A percentile compares a stretch with the other conserved stretches of the same genome.
These are phyloP conservation scores for Colletotrichum euphorbiae DNA, from an alignment of 2,329 filamentous ascomycete species.

Conservation along the genomic window DNA sequence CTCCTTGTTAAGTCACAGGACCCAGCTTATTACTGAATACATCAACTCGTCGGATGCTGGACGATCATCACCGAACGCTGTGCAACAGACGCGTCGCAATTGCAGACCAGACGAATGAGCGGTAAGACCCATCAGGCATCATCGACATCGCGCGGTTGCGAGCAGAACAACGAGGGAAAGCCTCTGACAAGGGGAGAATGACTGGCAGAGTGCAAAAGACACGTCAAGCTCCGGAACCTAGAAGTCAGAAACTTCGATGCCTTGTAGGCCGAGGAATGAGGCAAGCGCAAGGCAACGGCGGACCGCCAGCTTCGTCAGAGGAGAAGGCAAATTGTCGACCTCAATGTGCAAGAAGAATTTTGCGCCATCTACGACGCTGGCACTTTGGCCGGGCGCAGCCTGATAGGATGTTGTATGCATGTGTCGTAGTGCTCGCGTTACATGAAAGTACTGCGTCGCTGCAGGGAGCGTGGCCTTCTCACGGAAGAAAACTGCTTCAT, in stretches of 20 bases:
- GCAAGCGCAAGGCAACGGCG: constrained; percentile 13
- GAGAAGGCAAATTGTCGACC: not conserved
- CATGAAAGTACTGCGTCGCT: constrained; percentile 4
- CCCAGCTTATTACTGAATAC: not conserved
- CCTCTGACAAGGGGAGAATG: not conserved
- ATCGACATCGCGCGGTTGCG: not conserved
- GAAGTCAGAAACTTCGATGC: not conserved
- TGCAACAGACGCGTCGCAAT: not conserved
- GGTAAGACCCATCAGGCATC: not conserved
- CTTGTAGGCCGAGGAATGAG: constrained; percentile 9
- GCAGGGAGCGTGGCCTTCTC: not conserved
- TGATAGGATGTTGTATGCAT: constrained; percentile 9
- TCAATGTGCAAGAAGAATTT: constrained; percentile 13
- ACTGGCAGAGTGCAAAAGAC: not conserved
- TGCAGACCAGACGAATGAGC: not conserved
- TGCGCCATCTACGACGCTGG: not conserved
- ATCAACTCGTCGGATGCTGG: not conserved
- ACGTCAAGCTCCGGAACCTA: not conserved
- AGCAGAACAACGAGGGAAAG: not conserved
- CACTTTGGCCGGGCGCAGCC: not conserved
- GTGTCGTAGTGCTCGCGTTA: not conserved
- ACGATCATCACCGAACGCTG: constrained; percentile 4
- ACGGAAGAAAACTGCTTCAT: not conserved
- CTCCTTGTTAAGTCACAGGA: not conserved
- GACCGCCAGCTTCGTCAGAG: not conserved